A percentile compares a stretch with the other conserved stretches of the same genome.
Evolutionary conservation across 202 grass and related monocot genomes (phyloP).

Genomic region (Saccharum hybrid): DNA sequence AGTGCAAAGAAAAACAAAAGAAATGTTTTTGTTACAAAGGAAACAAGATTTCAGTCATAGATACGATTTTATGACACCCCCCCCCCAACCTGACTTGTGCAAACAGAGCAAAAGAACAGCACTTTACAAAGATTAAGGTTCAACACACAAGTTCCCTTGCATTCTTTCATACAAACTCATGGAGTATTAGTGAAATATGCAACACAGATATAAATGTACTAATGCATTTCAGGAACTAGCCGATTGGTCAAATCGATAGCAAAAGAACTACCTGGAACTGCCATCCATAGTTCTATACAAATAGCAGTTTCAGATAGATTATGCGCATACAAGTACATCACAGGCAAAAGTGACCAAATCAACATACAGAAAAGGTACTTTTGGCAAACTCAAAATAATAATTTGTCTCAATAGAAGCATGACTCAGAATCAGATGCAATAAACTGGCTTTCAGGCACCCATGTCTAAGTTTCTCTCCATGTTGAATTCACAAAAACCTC

Average conservation of each 20-base stretch:
- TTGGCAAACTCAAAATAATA: not conserved
- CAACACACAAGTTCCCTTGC: not conserved
- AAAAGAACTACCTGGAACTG: not conserved
- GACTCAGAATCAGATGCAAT: not conserved
- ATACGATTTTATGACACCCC: too few relatives aligned
- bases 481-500: not conserved
- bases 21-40: too few relatives aligned
- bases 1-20: too few relatives aligned
- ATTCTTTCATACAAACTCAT: slow-evolving; percentile 12
- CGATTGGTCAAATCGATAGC: not conserved
- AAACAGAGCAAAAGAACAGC: not conserved
- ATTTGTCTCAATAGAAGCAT: not conserved
- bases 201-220: not conserved
- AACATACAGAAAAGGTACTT: slow-evolving; percentile 9
- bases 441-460: not conserved
- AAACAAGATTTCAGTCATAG: too few relatives aligned
- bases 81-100: too few relatives aligned
- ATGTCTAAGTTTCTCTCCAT: not conserved
- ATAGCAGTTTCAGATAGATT: not conserved
- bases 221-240: slow-evolving; percentile 9
- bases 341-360: not conserved
- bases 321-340: not conserved
- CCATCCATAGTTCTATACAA: not conserved
- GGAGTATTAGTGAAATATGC: not conserved
- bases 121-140: not conserved